phyloP scores from a whole-genome alignment of 2,329 filamentous ascomycete species.

The Fusarium oxysporum region DNA sequence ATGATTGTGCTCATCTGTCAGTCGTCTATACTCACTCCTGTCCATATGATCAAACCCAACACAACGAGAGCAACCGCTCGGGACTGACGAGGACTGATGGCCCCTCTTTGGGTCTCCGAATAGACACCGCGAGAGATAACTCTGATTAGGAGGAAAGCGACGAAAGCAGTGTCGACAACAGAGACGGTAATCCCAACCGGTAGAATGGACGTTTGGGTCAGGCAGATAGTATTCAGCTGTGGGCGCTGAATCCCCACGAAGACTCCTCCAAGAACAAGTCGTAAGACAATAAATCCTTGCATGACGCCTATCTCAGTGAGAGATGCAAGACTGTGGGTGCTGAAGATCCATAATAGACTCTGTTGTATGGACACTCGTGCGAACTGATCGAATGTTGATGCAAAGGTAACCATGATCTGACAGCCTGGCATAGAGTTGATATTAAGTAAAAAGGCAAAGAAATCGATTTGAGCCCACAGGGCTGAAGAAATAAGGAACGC shows the following conservation, averaged over 20 bases:
- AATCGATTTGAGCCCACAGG: constrained; percentile 66
- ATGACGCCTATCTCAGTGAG: constrained; percentile 53
- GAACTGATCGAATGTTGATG: constrained; percentile 68
- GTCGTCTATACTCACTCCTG: constrained; percentile 57
- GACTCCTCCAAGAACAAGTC: constrained; percentile 65
- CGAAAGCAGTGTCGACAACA: constrained; percentile 58
- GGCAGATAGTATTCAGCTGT: constrained; percentile 64
- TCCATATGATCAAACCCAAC: constrained; percentile 64
- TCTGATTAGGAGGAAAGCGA: constrained; percentile 56
- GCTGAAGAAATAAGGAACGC: constrained; percentile 63
- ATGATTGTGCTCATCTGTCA: not conserved
- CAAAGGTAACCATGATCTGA: constrained; percentile 64
- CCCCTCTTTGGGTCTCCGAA: constrained; percentile 47
- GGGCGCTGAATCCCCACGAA: constrained; percentile 67
- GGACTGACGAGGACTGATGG: constrained; percentile 45
- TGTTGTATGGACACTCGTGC: constrained; percentile 66
- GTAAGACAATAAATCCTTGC: constrained; percentile 60
- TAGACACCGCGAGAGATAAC: constrained; percentile 54
- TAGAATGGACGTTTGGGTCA: constrained; percentile 58
- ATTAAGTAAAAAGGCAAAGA: constrained; percentile 62
- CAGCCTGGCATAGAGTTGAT: constrained; percentile 58
- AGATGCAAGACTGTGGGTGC: constrained; percentile 52
- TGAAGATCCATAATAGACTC: constrained; percentile 64
- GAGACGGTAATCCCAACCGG: constrained; percentile 60
- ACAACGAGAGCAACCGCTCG: constrained; percentile 58